Conservation (phyloP, 75 land plant genomes). For the Cupressus sempervirens region DNA sequence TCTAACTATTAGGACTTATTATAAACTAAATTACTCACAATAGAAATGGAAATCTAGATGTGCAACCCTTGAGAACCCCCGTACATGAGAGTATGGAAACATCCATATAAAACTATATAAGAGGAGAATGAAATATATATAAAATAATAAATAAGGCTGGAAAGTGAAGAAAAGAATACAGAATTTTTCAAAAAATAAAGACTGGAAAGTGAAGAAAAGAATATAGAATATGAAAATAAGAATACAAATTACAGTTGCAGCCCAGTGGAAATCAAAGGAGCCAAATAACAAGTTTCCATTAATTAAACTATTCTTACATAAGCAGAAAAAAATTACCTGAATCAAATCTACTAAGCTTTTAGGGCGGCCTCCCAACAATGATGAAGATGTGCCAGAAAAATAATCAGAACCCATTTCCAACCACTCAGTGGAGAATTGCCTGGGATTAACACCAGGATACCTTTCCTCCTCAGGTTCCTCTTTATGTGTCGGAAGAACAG, state of each 20-base stretch:
- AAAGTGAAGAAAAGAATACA: too few species aligned
- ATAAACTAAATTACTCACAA: background rate
- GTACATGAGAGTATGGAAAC: background rate
- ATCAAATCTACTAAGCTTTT: slow-evolving; percentile 82
- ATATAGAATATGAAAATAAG: background rate
- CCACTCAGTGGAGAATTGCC: slow-evolving; percentile 33
- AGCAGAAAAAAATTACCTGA: slow-evolving; percentile 42
- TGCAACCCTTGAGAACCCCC: background rate
- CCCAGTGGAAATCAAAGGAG: background rate
- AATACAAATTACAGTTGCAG: background rate
- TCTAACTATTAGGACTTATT: background rate
- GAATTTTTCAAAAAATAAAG: background rate
- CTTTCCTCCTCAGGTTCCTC: slow-evolving; percentile 86
- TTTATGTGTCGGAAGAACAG: slow-evolving; percentile 62
- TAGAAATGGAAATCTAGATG: background rate
- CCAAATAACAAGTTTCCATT: background rate
- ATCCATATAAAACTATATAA: background rate
- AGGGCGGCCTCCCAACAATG: slow-evolving; percentile 47
- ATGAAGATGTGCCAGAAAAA: slow-evolving; percentile 18
- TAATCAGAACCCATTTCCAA: slow-evolving; percentile 22
- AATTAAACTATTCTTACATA: background rate
- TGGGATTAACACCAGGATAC: slow-evolving; percentile 31
- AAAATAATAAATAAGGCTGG: background rate
- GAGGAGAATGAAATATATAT: too few species aligned
- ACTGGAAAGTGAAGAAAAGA: background rate